These are phyloP conservation scores for Zygotorulaspora chibaensis DNA, from an alignment of 805 yeast species.

Conservation along the genomic window DNA sequence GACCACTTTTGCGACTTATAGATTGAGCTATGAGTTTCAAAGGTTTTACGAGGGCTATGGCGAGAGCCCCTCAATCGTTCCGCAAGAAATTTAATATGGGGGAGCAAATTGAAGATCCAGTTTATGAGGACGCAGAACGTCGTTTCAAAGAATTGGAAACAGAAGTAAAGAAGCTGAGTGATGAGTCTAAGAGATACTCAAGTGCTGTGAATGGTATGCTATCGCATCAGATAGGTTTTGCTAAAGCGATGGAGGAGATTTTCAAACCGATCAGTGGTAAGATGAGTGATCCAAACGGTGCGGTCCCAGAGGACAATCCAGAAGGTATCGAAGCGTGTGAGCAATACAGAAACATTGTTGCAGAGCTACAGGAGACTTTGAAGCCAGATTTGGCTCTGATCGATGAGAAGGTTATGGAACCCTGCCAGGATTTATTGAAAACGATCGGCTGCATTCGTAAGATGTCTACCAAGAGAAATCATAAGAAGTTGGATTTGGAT, in stretches of 20 bases:
- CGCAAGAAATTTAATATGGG: slow-evolving; percentile 91
- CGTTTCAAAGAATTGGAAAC: slow-evolving; percentile 87
- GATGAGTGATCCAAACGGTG: slow-evolving; percentile 80
- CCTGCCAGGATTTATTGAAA: slow-evolving; percentile 84
- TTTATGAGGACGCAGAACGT: slow-evolving; percentile 92
- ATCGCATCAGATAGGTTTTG: slow-evolving; percentile 87
- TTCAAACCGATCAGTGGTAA: slow-evolving; percentile 95
- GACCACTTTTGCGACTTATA: background rate
- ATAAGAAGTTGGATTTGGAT: slow-evolving; percentile 91
- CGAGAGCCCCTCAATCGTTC: slow-evolving; percentile 86
- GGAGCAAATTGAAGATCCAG: slow-evolving; percentile 72
- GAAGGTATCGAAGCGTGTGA: slow-evolving; percentile 94
- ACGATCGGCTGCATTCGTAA: slow-evolving; percentile 81
- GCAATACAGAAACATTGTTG: slow-evolving; percentile 82
- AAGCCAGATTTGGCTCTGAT: slow-evolving; percentile 92
- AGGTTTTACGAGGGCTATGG: slow-evolving; percentile 75
- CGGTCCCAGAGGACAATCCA: slow-evolving; percentile 89
- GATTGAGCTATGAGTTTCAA: slow-evolving; percentile 66
- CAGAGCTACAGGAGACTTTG: slow-evolving; percentile 76
- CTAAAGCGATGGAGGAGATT: slow-evolving; percentile 92
- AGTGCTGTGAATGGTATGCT: slow-evolving; percentile 91
- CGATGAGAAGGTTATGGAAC: slow-evolving; percentile 82
- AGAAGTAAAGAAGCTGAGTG: slow-evolving; percentile 84
- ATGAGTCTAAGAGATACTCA: slow-evolving; percentile 86
- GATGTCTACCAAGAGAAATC: slow-evolving; percentile 93